These are phyloP conservation scores for Aureobasidium sp. DNA, from an alignment of 2,329 filamentous ascomycete species.

Conservation along the genomic window DNA sequence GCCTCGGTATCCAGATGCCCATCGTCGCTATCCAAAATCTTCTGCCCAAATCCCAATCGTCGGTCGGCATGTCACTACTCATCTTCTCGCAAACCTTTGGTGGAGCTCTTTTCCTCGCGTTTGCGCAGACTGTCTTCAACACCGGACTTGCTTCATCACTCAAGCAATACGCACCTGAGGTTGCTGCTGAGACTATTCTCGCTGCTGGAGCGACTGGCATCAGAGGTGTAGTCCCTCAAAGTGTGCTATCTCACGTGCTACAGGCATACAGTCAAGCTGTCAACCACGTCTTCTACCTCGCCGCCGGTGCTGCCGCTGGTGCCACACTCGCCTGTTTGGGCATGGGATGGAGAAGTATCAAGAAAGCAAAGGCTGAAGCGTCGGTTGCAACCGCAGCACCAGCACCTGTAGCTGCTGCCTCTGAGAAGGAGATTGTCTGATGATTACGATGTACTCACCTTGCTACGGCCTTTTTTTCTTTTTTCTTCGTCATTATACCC, in stretches of 20 bases:
- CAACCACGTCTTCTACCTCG: slow-evolving; percentile 23
- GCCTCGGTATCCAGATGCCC: slow-evolving; percentile 43
- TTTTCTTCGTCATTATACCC: not conserved
- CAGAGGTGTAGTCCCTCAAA: slow-evolving; percentile 43
- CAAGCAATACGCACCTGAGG: slow-evolving; percentile 27
- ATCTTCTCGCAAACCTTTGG: slow-evolving; percentile 29
- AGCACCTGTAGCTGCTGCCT: not conserved
- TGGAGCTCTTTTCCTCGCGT: slow-evolving; percentile 27
- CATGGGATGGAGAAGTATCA: slow-evolving; percentile 8
- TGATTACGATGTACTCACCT: not conserved
- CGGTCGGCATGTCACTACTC: slow-evolving; percentile 27
- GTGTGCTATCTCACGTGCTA: slow-evolving; percentile 49
- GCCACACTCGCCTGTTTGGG: not conserved
- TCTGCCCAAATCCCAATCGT: slow-evolving; percentile 23
- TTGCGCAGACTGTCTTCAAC: slow-evolving; percentile 29
- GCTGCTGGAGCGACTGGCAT: slow-evolving; percentile 53
- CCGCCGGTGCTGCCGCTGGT: not conserved
- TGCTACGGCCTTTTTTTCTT: not conserved
- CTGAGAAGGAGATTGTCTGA: slow-evolving; percentile 1
- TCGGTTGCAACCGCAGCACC: not conserved
- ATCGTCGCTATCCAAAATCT: slow-evolving; percentile 42
- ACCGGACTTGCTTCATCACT: not conserved
- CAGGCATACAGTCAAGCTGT: slow-evolving; percentile 58
- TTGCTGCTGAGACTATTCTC: slow-evolving; percentile 38
- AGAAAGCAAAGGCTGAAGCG: not conserved